These are phyloP conservation scores for Ricinus communis DNA, from an alignment of 345 rosid species.

Conservation along the genomic window DNA sequence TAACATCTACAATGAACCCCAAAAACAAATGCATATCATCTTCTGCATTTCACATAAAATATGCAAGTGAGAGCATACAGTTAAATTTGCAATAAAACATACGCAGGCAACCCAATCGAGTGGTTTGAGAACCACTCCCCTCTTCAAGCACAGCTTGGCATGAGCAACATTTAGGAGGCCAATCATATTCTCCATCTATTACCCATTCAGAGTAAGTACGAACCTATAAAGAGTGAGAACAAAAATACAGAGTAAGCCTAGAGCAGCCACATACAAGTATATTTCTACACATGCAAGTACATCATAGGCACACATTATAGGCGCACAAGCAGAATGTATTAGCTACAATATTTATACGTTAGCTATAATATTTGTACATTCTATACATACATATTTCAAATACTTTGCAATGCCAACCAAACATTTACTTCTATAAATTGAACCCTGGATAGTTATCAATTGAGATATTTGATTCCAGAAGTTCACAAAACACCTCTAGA, in stretches of 20 bases:
- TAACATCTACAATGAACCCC: conserved; percentile 54
- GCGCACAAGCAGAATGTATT: not conserved
- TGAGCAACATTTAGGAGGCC: conserved; percentile 88
- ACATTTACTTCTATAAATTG: not conserved
- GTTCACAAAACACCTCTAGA: too few species aligned
- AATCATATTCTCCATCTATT: conserved; percentile 96
- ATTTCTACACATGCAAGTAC: conserved; percentile 2
- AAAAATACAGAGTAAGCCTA: conserved; percentile 4
- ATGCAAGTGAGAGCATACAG: conserved; percentile 12
- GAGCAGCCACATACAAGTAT: not conserved
- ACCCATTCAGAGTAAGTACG: conserved; percentile 99
- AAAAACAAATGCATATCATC: conserved; percentile 21
- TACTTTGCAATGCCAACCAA: not conserved
- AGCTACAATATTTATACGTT: not conserved
- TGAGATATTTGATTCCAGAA: too few species aligned
- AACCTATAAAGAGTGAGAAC: conserved; percentile 44
- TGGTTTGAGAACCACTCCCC: conserved; percentile 61
- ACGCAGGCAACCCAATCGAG: conserved; percentile 99
- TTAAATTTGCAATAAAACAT: conserved; percentile 39
- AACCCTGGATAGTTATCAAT: not conserved
- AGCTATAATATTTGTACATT: not conserved
- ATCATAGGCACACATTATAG: conserved; percentile 3
- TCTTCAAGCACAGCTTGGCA: conserved; percentile 77
- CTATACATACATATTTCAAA: not conserved
- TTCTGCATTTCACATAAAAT: conserved; percentile 10